These are phyloP conservation scores for Pseudocercospora fuligena DNA, from an alignment of 2,329 filamentous ascomycete genomes.

Conservation along the genomic window DNA sequence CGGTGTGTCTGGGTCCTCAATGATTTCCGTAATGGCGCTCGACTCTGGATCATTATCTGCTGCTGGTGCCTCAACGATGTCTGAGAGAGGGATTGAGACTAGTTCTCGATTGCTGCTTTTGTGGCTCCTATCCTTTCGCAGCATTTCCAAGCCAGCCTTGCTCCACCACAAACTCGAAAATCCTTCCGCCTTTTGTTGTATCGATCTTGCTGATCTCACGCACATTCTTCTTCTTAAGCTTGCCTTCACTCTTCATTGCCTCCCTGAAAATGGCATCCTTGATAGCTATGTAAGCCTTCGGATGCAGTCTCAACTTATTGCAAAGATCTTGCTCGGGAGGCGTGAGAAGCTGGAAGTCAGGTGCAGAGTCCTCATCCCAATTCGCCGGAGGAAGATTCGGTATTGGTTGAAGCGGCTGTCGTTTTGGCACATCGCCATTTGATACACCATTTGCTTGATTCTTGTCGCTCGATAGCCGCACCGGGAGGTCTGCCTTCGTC, in stretches of 20 bases:
- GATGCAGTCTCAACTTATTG: conserved; percentile 79
- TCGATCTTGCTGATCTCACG: conserved; percentile 85
- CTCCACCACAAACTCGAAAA: conserved; percentile 95
- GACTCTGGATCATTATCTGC: not conserved
- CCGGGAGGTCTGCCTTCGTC: conserved; percentile 38
- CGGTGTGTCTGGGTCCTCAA: not conserved
- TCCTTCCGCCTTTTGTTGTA: conserved; percentile 77
- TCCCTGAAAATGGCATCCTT: conserved; percentile 93
- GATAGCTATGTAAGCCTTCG: conserved; percentile 92
- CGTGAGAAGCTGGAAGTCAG: conserved; percentile 84
- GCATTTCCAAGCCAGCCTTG: conserved; percentile 75
- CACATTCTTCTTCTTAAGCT: conserved; percentile 91
- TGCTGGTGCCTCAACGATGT: not conserved
- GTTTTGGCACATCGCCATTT: conserved; percentile 27
- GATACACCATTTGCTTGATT: conserved; percentile 39
- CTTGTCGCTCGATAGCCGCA: conserved; percentile 33
- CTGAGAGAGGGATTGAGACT: not conserved
- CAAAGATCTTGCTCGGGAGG: conserved; percentile 86
- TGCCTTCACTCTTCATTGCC: conserved; percentile 84
- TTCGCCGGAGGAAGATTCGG: conserved; percentile 65
- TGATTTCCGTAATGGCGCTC: not conserved
- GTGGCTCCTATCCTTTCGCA: conserved; percentile 59
- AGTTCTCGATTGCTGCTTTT: not conserved
- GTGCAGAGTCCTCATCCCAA: conserved; percentile 74
- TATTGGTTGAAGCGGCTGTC: conserved; percentile 38